Evolutionary conservation across 495 filamentous ascomycete genomes (phyloP).

Genomic region (Aspergillus bridgeri): DNA sequence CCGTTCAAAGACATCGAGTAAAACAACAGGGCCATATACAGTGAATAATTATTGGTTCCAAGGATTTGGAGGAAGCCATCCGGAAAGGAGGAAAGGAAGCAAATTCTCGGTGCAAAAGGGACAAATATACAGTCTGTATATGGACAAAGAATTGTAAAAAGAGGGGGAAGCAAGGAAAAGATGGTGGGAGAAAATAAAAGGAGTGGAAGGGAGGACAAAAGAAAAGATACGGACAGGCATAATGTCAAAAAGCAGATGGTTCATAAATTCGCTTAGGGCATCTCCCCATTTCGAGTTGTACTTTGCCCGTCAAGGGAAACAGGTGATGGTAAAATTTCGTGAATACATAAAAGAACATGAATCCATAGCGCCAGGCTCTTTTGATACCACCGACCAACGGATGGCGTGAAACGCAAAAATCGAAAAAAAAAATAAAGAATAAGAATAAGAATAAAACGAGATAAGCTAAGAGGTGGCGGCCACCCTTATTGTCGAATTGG

Average conservation of each 20-base stretch:
- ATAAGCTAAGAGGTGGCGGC: slow-evolving; percentile 1
- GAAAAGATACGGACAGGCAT: background rate
- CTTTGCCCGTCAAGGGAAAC: background rate
- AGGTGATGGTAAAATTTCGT: background rate
- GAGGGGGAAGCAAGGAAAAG: background rate
- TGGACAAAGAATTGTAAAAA: background rate
- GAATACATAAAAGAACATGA: slow-evolving; percentile 9
- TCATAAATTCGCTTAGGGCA: background rate
- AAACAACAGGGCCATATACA: background rate
- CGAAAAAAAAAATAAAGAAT: slow-evolving; percentile 12
- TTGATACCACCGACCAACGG: slow-evolving; percentile 29
- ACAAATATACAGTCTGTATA: background rate
- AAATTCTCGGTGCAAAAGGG: background rate
- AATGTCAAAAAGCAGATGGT: background rate
- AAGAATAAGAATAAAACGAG: slow-evolving; percentile 7
- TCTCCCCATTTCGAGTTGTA: background rate
- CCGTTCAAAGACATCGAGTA: background rate
- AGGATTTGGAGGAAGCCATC: background rate
- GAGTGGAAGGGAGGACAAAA: background rate
- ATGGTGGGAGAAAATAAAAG: too few relatives aligned
- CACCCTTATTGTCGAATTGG: slow-evolving; percentile 55
- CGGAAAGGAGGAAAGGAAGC: background rate
- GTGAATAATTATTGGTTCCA: background rate
- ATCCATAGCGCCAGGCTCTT: slow-evolving; percentile 44
- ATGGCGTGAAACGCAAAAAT: slow-evolving; percentile 8